Evolutionary conservation across 176 grass and related monocot species (phyloP).

Genomic region (Urochloa ruziziensis): DNA sequence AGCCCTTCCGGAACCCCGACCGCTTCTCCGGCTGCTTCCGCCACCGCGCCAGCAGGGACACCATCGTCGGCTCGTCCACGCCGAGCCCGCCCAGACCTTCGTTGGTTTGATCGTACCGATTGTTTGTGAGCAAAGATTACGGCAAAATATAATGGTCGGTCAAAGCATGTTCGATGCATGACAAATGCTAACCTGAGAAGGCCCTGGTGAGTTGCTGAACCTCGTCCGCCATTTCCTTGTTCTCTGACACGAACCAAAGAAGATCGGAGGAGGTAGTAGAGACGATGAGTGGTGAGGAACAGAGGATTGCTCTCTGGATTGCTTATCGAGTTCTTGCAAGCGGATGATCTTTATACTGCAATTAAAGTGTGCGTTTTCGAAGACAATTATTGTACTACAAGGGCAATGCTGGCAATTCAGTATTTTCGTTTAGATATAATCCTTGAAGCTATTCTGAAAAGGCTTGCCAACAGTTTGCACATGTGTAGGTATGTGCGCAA

Average conservation of each 20-base stretch:
- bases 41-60: slow-evolving; percentile 63
- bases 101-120: no score
- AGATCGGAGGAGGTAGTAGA: neutral
- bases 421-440: neutral
- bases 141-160: no score
- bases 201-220: slow-evolving; percentile 72
- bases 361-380: slow-evolving; percentile 14
- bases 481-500: slow-evolving; percentile 10
- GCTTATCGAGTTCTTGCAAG: neutral
- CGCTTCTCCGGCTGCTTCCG: slow-evolving; percentile 74
- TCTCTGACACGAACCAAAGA: neutral
- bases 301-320: neutral
- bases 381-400: slow-evolving; percentile 19
- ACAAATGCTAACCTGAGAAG: slow-evolving; percentile 71
- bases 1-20: slow-evolving; percentile 56
- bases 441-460: slow-evolving; percentile 1
- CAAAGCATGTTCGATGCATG: no score
- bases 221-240: slow-evolving; percentile 50
- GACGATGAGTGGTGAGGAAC: neutral
- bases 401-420: slow-evolving; percentile 30
- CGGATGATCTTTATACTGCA: slow-evolving; percentile 55
- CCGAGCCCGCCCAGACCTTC: slow-evolving; percentile 71
- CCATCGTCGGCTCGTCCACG: slow-evolving; percentile 74
- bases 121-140: no score
- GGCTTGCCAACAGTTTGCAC: slow-evolving; percentile 5